Evolutionary conservation across 2,329 filamentous ascomycete genomes (phyloP).

Genomic region (Didymosphaeria variabile): DNA sequence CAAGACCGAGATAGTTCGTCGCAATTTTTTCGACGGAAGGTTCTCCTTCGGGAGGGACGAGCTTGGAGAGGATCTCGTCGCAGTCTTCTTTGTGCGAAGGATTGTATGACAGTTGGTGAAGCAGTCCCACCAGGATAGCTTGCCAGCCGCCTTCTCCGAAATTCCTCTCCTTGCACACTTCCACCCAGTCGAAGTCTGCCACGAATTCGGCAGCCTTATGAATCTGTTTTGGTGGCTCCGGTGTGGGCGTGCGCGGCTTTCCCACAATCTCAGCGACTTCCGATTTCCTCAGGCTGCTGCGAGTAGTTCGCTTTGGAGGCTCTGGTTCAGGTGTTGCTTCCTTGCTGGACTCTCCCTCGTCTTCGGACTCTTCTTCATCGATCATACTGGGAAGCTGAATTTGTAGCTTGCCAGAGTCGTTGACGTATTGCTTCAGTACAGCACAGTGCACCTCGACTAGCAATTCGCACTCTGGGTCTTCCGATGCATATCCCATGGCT

Average conservation of each 20-base stretch:
- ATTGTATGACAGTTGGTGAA: constrained; percentile 84
- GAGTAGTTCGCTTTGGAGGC: constrained; percentile 79
- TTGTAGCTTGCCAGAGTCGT: constrained; percentile 80
- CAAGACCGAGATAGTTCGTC: constrained; percentile 75
- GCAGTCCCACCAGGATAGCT: constrained; percentile 82
- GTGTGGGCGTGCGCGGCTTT: constrained; percentile 50
- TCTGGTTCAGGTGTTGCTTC: constrained; percentile 62
- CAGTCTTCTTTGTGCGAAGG: constrained; percentile 75
- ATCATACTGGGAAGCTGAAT: constrained; percentile 78
- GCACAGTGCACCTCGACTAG: constrained; percentile 93
- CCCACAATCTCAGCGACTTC: constrained; percentile 68
- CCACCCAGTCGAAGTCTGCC: constrained; percentile 81
- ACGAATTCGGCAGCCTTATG: constrained; percentile 82
- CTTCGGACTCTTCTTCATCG: constrained; percentile 45
- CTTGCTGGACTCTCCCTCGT: constrained; percentile 61
- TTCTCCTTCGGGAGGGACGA: constrained; percentile 81
- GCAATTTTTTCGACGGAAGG: constrained; percentile 78
- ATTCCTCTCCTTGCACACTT: constrained; percentile 81
- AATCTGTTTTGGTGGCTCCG: constrained; percentile 44
- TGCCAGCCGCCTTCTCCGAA: constrained; percentile 93
- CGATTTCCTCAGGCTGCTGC: constrained; percentile 84
- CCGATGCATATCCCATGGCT: constrained; percentile 79
- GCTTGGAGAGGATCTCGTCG: constrained; percentile 78
- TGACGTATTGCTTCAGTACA: constrained; percentile 85
- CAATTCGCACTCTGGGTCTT: constrained; percentile 80